A percentile compares a stretch with the other conserved stretches of the same genome.
phyloP scores from a whole-genome alignment of 768 basidiomycete genomes.

The Pisolithus marmoratus region DNA sequence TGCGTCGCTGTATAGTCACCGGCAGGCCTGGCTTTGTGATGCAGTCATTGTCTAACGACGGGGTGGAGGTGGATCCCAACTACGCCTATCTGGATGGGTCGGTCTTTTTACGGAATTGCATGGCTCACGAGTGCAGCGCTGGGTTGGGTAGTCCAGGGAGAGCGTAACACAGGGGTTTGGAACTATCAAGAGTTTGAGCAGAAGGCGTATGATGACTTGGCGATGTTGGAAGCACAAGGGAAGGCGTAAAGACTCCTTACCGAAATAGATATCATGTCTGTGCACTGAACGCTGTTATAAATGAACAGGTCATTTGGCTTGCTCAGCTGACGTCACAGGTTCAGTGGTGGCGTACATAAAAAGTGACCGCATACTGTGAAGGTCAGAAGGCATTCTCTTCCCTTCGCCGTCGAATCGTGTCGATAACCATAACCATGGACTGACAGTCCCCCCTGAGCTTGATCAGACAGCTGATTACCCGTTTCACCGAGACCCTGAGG shows the following conservation, averaged over 20 bases:
- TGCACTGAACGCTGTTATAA: neutral
- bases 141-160: slow-evolving; percentile 38
- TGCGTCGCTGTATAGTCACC: slow-evolving; percentile 38
- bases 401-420: too few species aligned
- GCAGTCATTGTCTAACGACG: slow-evolving; percentile 16
- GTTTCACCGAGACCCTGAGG: neutral
- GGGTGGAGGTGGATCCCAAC: slow-evolving; percentile 35
- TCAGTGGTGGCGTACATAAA: too few species aligned
- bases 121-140: slow-evolving; percentile 42
- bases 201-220: slow-evolving; percentile 19
- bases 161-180: slow-evolving; percentile 21
- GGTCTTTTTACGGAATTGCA: slow-evolving; percentile 54
- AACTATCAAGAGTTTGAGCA: slow-evolving; percentile 25
- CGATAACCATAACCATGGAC: neutral
- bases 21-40: slow-evolving; percentile 31
- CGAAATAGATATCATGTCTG: neutral
- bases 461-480: neutral
- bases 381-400: too few species aligned
- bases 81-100: slow-evolving; percentile 54
- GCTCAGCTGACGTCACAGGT: too few species aligned
- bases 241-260: slow-evolving; percentile 6
- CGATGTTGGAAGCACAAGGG: slow-evolving; percentile 16
- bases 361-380: too few species aligned
- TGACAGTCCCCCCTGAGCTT: neutral
- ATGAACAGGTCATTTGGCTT: neutral